phyloP scores from a whole-genome alignment of 75 land plant genomes.

The Pseudotsuga menziesii region DNA sequence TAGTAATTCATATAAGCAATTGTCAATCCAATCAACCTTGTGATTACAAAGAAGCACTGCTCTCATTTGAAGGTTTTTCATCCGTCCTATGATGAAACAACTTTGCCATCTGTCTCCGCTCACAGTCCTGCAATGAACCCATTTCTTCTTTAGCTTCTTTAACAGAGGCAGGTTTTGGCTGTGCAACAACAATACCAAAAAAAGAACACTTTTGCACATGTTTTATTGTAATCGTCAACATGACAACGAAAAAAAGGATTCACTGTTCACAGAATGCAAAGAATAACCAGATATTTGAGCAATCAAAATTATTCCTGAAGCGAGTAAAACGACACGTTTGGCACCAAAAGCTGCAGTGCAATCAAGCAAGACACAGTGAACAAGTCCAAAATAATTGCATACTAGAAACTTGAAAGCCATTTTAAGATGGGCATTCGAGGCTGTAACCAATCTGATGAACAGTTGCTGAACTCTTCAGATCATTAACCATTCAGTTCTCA shows the following conservation, averaged over 20 bases:
- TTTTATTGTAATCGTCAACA: neutral
- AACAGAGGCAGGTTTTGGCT: neutral
- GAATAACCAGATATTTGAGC: neutral
- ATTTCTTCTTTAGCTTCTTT: neutral
- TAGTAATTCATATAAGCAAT: neutral
- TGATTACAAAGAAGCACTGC: neutral
- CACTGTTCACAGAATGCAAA: neutral
- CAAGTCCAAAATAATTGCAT: too few species aligned
- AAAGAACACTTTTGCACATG: neutral
- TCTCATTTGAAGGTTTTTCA: slow-evolving; percentile 21
- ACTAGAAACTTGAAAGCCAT: neutral
- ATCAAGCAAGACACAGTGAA: too few species aligned
- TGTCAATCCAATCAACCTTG: neutral
- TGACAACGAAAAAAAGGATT: neutral
- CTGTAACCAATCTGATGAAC: neutral
- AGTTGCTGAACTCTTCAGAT: neutral
- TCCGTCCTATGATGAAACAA: slow-evolving; percentile 77
- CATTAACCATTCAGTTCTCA: neutral
- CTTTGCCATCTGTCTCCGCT: slow-evolving; percentile 77
- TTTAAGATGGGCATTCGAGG: neutral
- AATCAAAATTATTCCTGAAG: neutral
- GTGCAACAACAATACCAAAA: neutral
- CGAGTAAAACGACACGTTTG: neutral
- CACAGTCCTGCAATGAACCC: slow-evolving; percentile 77
- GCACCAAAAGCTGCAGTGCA: too few species aligned